These are phyloP conservation scores for Pinus tabuliformis DNA, from an alignment of 75 land plant species.

Conservation along the genomic window DNA sequence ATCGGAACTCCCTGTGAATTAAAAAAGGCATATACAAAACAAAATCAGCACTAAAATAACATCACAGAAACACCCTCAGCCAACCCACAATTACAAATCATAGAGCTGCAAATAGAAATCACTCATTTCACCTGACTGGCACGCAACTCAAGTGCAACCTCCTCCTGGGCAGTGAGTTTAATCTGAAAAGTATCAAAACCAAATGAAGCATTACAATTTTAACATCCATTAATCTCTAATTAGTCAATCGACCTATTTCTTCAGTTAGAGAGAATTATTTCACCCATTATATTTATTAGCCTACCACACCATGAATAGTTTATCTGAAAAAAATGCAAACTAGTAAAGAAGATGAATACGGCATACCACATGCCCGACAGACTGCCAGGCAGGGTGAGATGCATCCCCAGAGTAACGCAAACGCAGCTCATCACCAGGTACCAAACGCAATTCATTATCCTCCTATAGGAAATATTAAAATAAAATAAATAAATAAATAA, in stretches of 20 bases:
- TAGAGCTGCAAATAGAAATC: background rate
- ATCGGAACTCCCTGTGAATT: conserved; percentile 90
- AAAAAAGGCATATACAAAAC: background rate
- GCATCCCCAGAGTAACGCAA: conserved; percentile 95
- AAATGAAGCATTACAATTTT: background rate
- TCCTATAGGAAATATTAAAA: conserved; percentile 43
- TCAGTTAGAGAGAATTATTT: background rate
- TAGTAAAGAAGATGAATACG: background rate
- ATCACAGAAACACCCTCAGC: background rate
- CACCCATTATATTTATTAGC: background rate
- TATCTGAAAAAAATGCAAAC: background rate
- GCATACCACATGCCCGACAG: conserved; percentile 99
- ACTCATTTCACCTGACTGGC: conserved; percentile 78
- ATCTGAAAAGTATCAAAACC: conserved; percentile 44
- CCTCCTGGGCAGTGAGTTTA: conserved; percentile 97
- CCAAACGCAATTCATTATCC: conserved; percentile 96
- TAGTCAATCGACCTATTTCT: background rate
- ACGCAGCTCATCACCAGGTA: conserved; percentile 98
- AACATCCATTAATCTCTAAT: background rate
- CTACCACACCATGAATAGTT: background rate
- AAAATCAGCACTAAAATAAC: background rate
- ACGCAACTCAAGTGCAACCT: conserved; percentile 98
- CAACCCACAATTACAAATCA: background rate
- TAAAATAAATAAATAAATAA: too few species aligned
- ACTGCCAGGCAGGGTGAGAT: conserved; percentile 95